These are phyloP conservation scores for Pichia sp. DNA, from an alignment of 1,139 yeast species.

Conservation along the genomic window DNA sequence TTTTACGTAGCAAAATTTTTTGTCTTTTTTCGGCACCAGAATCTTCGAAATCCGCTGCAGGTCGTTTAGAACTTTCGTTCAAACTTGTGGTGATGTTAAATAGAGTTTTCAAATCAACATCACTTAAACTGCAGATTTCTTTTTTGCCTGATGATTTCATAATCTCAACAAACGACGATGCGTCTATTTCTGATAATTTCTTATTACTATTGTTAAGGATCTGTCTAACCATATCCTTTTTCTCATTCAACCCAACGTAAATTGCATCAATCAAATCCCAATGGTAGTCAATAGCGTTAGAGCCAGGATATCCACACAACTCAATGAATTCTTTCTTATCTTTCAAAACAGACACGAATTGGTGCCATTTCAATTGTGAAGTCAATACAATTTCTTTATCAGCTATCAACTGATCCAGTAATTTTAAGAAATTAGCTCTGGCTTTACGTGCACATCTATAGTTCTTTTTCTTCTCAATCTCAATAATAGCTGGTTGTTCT, in stretches of 20 bases:
- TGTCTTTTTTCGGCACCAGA: slow-evolving; percentile 14
- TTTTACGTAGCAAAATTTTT: slow-evolving; percentile 12
- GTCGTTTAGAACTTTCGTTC: slow-evolving; percentile 21
- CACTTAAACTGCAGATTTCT: slow-evolving; percentile 15
- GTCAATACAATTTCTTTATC: slow-evolving; percentile 36
- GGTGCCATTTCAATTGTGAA: slow-evolving; percentile 61
- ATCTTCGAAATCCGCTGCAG: slow-evolving; percentile 24
- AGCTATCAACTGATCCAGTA: slow-evolving; percentile 39
- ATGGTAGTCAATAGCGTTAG: slow-evolving; percentile 74
- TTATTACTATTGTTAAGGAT: slow-evolving; percentile 39
- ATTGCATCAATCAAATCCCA: slow-evolving; percentile 74
- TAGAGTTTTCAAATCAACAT: slow-evolving; percentile 27
- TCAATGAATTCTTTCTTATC: slow-evolving; percentile 58
- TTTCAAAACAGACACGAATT: slow-evolving; percentile 50
- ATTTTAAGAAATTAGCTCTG: slow-evolving; percentile 53
- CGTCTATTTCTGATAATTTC: slow-evolving; percentile 8
- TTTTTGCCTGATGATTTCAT: slow-evolving; percentile 27
- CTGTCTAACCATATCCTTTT: slow-evolving; percentile 58
- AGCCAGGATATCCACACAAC: slow-evolving; percentile 76
- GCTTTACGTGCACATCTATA: slow-evolving; percentile 62
- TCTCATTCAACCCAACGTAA: slow-evolving; percentile 52
- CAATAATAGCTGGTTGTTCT: slow-evolving; percentile 39
- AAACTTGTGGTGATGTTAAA: neutral
- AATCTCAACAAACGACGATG: slow-evolving; percentile 20
- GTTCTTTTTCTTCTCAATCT: slow-evolving; percentile 40